Conservation (phyloP, 2,329 filamentous ascomycete genomes). For the Cladosporium sp. region DNA sequence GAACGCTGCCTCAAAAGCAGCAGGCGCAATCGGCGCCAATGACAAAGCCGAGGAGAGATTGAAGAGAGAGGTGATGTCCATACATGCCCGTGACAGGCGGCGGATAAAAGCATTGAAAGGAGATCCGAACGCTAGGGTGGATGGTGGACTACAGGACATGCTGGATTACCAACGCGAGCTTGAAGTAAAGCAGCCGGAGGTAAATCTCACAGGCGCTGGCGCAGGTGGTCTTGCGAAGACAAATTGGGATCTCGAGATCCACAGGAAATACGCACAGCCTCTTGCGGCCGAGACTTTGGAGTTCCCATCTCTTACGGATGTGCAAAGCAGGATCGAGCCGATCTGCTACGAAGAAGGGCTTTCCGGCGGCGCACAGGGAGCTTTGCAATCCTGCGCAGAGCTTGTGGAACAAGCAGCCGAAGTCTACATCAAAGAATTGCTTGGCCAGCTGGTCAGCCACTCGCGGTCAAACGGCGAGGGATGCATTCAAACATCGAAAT, state of each 20-base stretch:
- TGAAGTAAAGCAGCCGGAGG: conserved; percentile 21
- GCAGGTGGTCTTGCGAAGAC: conserved; percentile 29
- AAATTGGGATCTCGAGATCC: conserved; percentile 61
- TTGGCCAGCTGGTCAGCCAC: conserved; percentile 52
- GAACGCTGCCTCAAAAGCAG: conserved; percentile 60
- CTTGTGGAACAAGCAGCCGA: conserved; percentile 59
- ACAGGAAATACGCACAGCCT: conserved; percentile 60
- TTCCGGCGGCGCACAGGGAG: conserved; percentile 36
- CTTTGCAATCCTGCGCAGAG: conserved; percentile 48
- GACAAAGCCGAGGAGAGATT: conserved; percentile 60
- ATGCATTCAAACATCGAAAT: conserved; percentile 71
- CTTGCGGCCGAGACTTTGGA: conserved; percentile 59
- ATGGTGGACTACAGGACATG: conserved; percentile 23
- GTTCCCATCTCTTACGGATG: conserved; percentile 56
- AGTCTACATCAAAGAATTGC: conserved; percentile 59
- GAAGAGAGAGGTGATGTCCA: conserved; percentile 61
- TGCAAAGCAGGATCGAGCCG: conserved; percentile 57
- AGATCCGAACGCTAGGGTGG: conserved; percentile 7
- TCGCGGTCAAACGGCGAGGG: conserved; percentile 52
- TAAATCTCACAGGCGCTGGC: conserved; percentile 19
- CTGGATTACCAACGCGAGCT: conserved; percentile 27
- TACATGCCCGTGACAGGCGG: conserved; percentile 57
- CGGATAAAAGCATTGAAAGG: conserved; percentile 38
- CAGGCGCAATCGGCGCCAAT: conserved; percentile 45
- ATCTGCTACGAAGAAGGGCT: conserved; percentile 64